Evolutionary conservation across 306 rosid species (phyloP).

Genomic region (Cicer pinnatifidum): DNA sequence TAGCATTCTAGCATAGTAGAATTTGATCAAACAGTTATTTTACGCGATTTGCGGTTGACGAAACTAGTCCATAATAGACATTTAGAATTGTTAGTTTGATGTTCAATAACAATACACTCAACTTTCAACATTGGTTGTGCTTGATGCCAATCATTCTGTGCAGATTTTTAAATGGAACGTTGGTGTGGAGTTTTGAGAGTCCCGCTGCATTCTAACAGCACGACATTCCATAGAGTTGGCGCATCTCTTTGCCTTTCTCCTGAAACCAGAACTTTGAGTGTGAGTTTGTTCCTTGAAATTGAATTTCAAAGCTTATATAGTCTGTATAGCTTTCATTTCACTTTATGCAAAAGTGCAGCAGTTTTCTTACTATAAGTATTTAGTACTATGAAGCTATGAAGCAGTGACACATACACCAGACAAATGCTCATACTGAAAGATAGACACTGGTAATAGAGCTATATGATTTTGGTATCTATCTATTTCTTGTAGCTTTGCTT

Average conservation of each 20-base stretch:
- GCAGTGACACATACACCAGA: no score
- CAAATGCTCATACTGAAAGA: no score
- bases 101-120: background rate
- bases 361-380: background rate
- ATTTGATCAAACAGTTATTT: background rate
- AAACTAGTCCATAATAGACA: background rate
- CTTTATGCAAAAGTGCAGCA: slow-evolving; percentile 3
- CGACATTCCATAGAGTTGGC: slow-evolving; percentile 61
- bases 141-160: slow-evolving; percentile 8
- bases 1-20: background rate
- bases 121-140: background rate
- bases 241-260: slow-evolving; percentile 80
- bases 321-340: background rate
- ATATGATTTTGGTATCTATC: background rate
- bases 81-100: background rate
- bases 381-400: no score
- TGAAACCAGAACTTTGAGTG: slow-evolving; percentile 52
- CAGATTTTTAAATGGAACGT: slow-evolving; percentile 62
- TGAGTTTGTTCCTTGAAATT: slow-evolving; percentile 55
- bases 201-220: slow-evolving; percentile 53
- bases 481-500: background rate
- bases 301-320: slow-evolving; percentile 2
- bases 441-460: no score
- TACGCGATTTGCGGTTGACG: background rate
- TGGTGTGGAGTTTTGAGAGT: slow-evolving; percentile 87